A percentile compares a stretch with the other conserved stretches of the same genome.
These are phyloP conservation scores for Scorias spongiosa DNA, from an alignment of 2,329 filamentous ascomycete genomes.

Conservation along the genomic window DNA sequence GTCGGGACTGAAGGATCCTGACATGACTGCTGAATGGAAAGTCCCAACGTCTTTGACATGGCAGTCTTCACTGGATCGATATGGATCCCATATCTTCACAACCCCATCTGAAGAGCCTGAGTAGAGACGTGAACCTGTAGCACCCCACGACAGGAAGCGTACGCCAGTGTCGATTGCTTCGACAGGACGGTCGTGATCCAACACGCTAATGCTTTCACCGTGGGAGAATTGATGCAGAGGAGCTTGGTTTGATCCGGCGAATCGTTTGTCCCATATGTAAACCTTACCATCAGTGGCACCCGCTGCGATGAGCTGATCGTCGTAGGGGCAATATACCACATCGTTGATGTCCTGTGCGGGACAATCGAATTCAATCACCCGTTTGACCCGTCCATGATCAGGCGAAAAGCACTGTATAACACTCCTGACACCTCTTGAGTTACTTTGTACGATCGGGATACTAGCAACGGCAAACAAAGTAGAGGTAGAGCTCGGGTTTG, in stretches of 20 bases:
- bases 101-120: conserved; percentile 47
- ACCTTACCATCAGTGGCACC: conserved; percentile 45
- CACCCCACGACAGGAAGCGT: conserved; percentile 42
- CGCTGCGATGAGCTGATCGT: conserved; percentile 38
- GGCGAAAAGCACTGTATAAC: conserved; percentile 39
- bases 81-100: conserved; percentile 45
- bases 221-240: conserved; percentile 37
- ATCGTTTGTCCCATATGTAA: conserved; percentile 45
- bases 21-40: conserved; percentile 40
- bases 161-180: conserved; percentile 44
- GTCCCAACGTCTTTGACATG: conserved; percentile 35
- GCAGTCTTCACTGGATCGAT: conserved; percentile 34
- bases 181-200: conserved; percentile 26
- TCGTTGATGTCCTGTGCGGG: conserved; percentile 47
- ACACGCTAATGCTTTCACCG: conserved; percentile 33
- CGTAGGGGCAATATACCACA: conserved; percentile 30
- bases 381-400: conserved; percentile 17
- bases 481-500: conserved; percentile 20
- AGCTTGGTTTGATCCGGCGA: conserved; percentile 19
- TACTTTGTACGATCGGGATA: conserved; percentile 24
- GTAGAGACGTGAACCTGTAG: conserved; percentile 36
- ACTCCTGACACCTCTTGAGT: conserved; percentile 29
- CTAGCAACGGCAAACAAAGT: conserved; percentile 39
- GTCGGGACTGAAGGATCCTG: conserved; percentile 41
- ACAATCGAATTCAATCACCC: conserved; percentile 36